These are phyloP conservation scores for Stachybotrys echinatus DNA, from an alignment of 2,329 filamentous ascomycete species.

Conservation along the genomic window DNA sequence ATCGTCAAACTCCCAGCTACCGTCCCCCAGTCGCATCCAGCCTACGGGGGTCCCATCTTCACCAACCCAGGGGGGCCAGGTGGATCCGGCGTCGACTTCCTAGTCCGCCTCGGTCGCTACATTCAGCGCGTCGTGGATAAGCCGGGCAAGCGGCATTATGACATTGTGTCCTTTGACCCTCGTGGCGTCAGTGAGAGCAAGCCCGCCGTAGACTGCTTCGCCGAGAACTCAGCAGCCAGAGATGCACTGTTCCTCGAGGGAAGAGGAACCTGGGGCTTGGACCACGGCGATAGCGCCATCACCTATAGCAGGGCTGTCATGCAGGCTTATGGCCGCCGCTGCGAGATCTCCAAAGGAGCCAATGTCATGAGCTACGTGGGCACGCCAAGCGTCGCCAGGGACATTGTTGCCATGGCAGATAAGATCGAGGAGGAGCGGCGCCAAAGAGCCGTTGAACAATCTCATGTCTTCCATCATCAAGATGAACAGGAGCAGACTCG, in stretches of 20 bases:
- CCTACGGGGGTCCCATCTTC: constrained; percentile 37
- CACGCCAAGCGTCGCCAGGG: constrained; percentile 34
- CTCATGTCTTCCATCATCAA: constrained; percentile 13
- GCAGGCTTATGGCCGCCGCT: constrained; percentile 21
- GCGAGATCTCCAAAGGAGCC: constrained; percentile 12
- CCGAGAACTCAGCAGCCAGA: constrained; percentile 20
- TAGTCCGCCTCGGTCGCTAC: constrained; percentile 16
- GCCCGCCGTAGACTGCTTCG: constrained; percentile 33
- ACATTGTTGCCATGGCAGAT: constrained; percentile 39
- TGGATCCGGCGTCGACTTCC: constrained; percentile 28
- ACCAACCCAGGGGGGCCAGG: constrained; percentile 41
- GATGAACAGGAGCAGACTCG: background rate
- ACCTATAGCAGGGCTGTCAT: constrained; percentile 18
- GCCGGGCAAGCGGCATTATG: constrained; percentile 27
- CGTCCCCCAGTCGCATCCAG: constrained; percentile 28
- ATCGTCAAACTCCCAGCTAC: constrained; percentile 33
- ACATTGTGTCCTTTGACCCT: constrained; percentile 39
- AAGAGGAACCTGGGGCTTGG: constrained; percentile 22
- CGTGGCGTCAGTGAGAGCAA: constrained; percentile 32
- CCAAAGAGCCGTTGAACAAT: background rate
- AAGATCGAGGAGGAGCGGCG: constrained; percentile 27
- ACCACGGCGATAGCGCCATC: constrained; percentile 11
- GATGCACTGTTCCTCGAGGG: constrained; percentile 21
- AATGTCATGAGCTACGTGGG: constrained; percentile 26
- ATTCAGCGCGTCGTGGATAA: constrained; percentile 22